Percentiles rank a stretch among this genome's conserved stretches.
Conservation (phyloP, 1,139 yeast species). For the Yamadazyma friedrichii region DNA sequence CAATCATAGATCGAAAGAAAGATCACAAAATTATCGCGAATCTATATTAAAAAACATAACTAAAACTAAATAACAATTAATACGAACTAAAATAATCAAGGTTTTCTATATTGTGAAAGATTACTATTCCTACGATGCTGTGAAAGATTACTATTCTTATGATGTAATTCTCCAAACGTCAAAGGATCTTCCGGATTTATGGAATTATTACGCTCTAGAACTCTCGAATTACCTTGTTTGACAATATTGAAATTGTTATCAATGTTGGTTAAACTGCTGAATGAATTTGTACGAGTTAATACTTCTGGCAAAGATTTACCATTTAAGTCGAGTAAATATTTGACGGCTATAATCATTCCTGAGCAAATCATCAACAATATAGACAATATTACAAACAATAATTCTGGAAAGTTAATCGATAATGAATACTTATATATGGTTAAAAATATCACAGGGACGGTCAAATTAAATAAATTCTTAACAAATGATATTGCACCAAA, state of each 20-base stretch:
- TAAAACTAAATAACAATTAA: too few relatives aligned
- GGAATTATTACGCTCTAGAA: constrained; percentile 5
- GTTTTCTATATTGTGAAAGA: too few relatives aligned
- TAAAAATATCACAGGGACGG: constrained; percentile 27
- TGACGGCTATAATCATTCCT: constrained; percentile 13
- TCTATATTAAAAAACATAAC: too few relatives aligned
- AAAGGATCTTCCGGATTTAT: constrained; percentile 5
- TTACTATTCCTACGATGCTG: constrained; percentile 6
- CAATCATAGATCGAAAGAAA: too few relatives aligned
- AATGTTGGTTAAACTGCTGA: constrained; percentile 4
- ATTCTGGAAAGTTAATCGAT: constrained; percentile 18
- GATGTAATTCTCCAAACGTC: constrained; percentile 14
- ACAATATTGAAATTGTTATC: background rate
- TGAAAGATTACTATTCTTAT: constrained; percentile 18
- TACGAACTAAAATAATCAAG: too few relatives aligned
- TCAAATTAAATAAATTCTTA: constrained; percentile 26
- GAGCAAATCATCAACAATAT: constrained; percentile 8
- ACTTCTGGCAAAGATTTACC: constrained; percentile 12
- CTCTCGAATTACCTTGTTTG: background rate
- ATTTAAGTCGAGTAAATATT: constrained; percentile 16
- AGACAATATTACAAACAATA: constrained; percentile 18
- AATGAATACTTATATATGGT: constrained; percentile 26
- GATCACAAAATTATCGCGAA: too few relatives aligned
- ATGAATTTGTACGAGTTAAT: constrained; percentile 20
- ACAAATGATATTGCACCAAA: constrained; percentile 38